Evolutionary conservation across 441 rosid species (phyloP).

Genomic region (Bruguiera hainesii): DNA sequence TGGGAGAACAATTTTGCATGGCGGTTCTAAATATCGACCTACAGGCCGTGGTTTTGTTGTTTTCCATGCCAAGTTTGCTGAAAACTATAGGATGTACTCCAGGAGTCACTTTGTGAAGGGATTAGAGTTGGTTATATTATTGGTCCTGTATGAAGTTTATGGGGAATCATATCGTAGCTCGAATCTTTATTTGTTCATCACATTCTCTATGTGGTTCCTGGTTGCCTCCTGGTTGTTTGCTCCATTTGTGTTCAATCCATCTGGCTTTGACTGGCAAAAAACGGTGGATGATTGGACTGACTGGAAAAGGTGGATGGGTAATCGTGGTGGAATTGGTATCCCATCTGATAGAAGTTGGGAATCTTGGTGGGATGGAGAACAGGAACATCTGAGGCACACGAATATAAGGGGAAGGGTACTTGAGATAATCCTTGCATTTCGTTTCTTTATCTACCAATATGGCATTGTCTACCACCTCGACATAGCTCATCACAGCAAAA

Average conservation of each 20-base stretch:
- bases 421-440: conserved; percentile 69
- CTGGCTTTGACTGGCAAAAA: conserved; percentile 99
- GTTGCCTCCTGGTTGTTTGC: conserved; percentile 96
- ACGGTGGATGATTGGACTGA: conserved; percentile 97
- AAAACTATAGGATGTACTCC: conserved; percentile 83
- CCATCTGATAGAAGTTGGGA: conserved; percentile 80
- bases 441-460: conserved; percentile 87
- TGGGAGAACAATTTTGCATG: conserved; percentile 94
- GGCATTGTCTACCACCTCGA: conserved; percentile 97
- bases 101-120: conserved; percentile 98
- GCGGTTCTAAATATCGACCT: conserved; percentile 81
- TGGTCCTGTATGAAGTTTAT: conserved; percentile 67
- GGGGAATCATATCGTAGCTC: conserved; percentile 76
- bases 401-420: conserved; percentile 66
- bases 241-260: conserved; percentile 90
- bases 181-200: conserved; percentile 58
- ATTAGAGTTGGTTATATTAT: conserved; percentile 63
- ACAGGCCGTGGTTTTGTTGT: conserved; percentile 93
- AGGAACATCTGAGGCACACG: conserved; percentile 71
- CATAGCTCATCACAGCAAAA: conserved; percentile 60
- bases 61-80: conserved; percentile 86
- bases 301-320: conserved; percentile 98
- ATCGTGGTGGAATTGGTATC: conserved; percentile 94
- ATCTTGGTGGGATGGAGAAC: conserved; percentile 97
- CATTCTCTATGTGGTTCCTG: conserved; percentile 89